Base-by-base conservation (phyloP, 1,139 yeast species). In the Magnusiomyces sp. region DNA sequence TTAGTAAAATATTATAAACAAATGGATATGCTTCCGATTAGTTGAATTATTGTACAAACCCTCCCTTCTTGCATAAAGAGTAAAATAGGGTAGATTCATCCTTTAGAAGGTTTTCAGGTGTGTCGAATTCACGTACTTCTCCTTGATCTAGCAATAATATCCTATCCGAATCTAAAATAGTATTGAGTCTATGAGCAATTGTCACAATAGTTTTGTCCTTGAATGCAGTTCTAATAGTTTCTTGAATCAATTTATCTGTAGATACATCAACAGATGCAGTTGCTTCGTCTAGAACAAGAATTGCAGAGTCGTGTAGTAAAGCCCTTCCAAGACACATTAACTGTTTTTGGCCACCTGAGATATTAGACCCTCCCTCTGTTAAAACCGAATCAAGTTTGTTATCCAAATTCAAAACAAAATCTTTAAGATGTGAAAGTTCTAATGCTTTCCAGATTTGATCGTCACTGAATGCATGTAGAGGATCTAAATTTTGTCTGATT, bases 211-310 rank as follows among this genome's bases (percentile, higher is more conserved):
- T 85, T 59, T 82, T 75, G 55, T 80, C 74, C 46, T 68, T 70
- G 62, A 85, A 84, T 59, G 79, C 80, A 1, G 67, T 61, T 51
- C 90, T 71, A 41, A 86, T 84, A 0, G 94, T 83, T 55, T 80
- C 78, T 66, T 85, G 95, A 48, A 85, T 79, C 50, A 83, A 74
- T 56, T 75, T 75, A 59, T 85, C 95, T 0, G 95, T 86, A 61
- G 83, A 83, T 17, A 82, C 79, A 63, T 86, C 95, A 32, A 86
- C 90, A 2, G 92, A 83, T 0, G 95, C 90, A 0, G 95, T 86
- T 0, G 95, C 95, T 65, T 86, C 95, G 62, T 86, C 95, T 45
- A 86, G 68, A 17, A 86, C 77, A 51, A 86, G 68, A 31, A 85
- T 76, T 53, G 75, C 79, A 1, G 89, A 78, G 13, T 75, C 72